Evolutionary conservation across 140 eudicot species (phyloP), one percentile per base, ranked within the genome.

Genomic region (Cichorium intybus): DNA sequence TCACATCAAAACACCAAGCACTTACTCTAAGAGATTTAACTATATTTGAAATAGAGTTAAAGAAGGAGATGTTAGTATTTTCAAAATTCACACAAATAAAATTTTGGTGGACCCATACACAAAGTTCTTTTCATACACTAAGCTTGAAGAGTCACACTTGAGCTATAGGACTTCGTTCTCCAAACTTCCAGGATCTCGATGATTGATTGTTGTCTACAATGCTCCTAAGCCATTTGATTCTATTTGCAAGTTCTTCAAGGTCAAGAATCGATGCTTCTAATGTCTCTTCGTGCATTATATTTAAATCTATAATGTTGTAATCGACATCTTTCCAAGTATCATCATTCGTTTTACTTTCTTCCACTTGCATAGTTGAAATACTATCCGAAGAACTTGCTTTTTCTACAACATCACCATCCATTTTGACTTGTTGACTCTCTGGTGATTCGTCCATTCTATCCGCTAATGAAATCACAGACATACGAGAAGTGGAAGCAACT

Each of bases 241-340:
- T 87, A 81, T 71, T 84, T 3, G 63, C 71, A 71, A 84, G 84
- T 70, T 84, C 95, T 76, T 85, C 88, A 63, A 89, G 79, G 37
- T 79, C 95, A 65, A 79, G 0, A 33, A 89, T 17, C 11, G 80
- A 71, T 7, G 83, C 80, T 54, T 89, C 88, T 2, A 89, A 10
- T 7, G 86, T 64, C 47, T 85, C 75, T 10, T 78, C 75, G 34
- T 50, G 55, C 63, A 35, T 63, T 41, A 81, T 60, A 66, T 79
- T 77, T 55, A 84, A 65, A 17, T 47, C 54, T 47, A 43, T 43
- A 15, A 14, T 15, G 28, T 7, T 56, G 4, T 12, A 7, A 27
- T 68, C 34, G 7, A 53, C 21, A 18, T 24, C 29, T 15, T 34
- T 49, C 7, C 14, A 43, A 1, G 10, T 31, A 17, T 1, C 52